Conservation (phyloP, 2,329 filamentous ascomycete species). For the Lecanicillium sp. region DNA sequence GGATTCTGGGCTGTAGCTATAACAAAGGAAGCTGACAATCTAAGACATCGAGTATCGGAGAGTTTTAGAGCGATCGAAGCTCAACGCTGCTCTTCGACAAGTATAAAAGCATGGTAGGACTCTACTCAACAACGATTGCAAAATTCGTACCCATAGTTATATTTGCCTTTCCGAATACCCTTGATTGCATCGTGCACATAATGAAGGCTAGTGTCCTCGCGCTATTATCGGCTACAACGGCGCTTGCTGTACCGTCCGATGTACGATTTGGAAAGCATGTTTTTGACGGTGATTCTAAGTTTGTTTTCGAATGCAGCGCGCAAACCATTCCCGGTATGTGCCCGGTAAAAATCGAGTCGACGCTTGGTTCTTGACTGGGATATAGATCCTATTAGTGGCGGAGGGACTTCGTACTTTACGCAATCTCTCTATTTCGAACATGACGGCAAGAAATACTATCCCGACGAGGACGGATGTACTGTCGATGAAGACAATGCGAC, state of each 20-base stretch:
- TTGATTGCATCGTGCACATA: no score
- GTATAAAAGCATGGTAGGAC: no score
- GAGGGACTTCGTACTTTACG: not conserved
- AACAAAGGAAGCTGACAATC: no score
- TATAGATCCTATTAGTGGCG: not conserved
- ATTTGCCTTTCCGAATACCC: no score
- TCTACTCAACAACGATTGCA: no score
- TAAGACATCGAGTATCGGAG: no score
- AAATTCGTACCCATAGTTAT: no score
- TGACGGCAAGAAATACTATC: constrained; percentile 1
- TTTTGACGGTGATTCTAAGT: constrained; percentile 1
- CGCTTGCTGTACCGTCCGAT: not conserved
- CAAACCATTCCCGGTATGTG: not conserved
- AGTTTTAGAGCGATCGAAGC: no score
- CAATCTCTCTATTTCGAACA: constrained; percentile 1
- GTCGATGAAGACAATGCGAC: not conserved
- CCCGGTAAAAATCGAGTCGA: no score
- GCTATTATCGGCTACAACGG: not conserved
- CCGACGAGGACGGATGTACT: not conserved
- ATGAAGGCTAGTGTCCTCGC: not conserved
- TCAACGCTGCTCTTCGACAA: no score
- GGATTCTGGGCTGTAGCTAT: no score
- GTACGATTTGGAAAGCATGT: not conserved
- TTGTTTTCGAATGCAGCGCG: constrained; percentile 3
- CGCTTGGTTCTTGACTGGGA: not conserved